Conservation (phyloP, 2,329 filamentous ascomycete species). For the Apiospora saccharicola region DNA sequence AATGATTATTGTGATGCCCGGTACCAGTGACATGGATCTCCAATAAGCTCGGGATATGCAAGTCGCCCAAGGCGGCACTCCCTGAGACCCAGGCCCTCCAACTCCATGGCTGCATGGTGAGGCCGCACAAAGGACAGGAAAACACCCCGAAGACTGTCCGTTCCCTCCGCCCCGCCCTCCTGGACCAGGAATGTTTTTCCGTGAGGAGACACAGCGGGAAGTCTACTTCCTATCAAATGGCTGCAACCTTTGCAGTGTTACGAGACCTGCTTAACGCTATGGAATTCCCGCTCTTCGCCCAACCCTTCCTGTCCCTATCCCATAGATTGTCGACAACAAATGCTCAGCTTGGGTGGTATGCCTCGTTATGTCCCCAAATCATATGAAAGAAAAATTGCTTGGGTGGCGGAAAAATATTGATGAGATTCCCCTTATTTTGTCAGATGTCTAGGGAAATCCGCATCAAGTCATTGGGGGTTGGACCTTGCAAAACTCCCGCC, state of each 20-base stretch:
- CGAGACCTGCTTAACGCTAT: background rate
- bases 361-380: background rate
- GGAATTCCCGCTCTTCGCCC: background rate
- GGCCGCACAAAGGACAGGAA: background rate
- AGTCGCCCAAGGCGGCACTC: background rate
- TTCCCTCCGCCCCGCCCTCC: background rate
- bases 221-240: background rate
- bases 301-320: background rate
- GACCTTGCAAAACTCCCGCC: background rate
- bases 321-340: background rate
- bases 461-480: background rate
- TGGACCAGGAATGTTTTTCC: background rate
- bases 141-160: background rate
- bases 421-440: background rate
- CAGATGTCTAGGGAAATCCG: background rate
- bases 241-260: background rate
- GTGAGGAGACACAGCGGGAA: background rate
- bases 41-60: constrained; percentile 11
- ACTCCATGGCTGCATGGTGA: background rate
- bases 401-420: background rate
- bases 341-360: background rate
- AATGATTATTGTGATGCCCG: background rate
- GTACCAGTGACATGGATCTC: background rate
- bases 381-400: background rate
- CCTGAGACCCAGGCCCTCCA: background rate